These are phyloP conservation scores for Cladophialophora chaetospira DNA, from an alignment of 2,329 filamentous ascomycete genomes.

Conservation along the genomic window DNA sequence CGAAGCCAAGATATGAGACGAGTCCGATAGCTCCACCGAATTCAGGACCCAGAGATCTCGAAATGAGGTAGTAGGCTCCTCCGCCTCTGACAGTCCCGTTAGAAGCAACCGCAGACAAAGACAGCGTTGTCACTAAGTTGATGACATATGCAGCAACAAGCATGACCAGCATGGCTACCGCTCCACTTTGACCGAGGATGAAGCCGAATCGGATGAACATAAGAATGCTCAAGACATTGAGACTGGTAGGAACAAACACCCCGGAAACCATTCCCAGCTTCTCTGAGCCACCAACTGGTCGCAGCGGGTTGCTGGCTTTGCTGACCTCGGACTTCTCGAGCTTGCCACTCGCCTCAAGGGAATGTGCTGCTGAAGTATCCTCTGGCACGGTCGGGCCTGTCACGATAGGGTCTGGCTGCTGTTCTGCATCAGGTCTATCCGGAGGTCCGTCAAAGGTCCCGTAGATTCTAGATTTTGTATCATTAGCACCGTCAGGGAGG, in stretches of 20 bases:
- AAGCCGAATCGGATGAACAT: constrained; percentile 91
- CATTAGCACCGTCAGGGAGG: not conserved
- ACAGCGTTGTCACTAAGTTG: constrained; percentile 81
- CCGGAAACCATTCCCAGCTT: constrained; percentile 78
- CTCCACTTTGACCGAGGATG: constrained; percentile 76
- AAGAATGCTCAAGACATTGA: constrained; percentile 86
- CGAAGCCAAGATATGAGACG: constrained; percentile 87
- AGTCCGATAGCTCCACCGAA: constrained; percentile 88
- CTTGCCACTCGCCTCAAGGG: not conserved
- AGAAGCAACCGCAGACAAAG: constrained; percentile 83
- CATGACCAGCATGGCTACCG: constrained; percentile 77
- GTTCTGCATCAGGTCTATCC: not conserved
- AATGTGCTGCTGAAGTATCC: not conserved
- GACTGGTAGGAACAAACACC: constrained; percentile 83
- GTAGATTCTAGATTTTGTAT: constrained; percentile 11
- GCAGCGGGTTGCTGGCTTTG: constrained; percentile 2
- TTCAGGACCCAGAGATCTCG: constrained; percentile 79
- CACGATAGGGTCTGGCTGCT: not conserved
- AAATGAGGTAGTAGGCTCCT: constrained; percentile 87
- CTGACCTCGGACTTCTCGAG: constrained; percentile 13
- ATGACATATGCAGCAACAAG: constrained; percentile 76
- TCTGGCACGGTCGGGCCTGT: not conserved
- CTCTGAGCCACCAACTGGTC: constrained; percentile 40
- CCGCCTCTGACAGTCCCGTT: constrained; percentile 88
- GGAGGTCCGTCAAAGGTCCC: constrained; percentile 21